Evolutionary conservation across 208 protist species (phyloP).

Genomic region (Blechomonas ayalai): DNA sequence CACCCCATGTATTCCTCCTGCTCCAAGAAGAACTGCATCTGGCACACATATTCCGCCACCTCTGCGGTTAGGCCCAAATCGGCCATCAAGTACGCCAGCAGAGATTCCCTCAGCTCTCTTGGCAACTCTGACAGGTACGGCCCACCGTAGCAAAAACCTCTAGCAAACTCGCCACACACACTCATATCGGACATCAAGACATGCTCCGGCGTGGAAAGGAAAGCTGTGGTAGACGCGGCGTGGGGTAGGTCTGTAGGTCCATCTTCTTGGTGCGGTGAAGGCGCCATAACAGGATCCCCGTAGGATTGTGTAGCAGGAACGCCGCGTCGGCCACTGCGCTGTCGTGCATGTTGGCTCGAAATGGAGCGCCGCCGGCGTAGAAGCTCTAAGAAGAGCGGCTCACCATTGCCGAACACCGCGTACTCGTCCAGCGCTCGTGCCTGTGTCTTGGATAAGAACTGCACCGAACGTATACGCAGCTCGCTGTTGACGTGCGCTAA

Average conservation of each 20-base stretch:
- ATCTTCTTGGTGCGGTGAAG: no score
- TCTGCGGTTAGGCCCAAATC: constrained; percentile 45
- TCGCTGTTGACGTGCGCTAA: constrained; percentile 72
- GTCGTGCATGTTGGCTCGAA: not conserved
- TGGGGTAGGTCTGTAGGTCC: no score
- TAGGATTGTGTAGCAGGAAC: no score
- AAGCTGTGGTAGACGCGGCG: no score
- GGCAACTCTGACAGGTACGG: constrained; percentile 73
- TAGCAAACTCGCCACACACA: constrained; percentile 50
- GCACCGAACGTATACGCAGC: constrained; percentile 65
- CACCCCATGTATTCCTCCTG: constrained; percentile 83
- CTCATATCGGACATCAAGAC: no score
- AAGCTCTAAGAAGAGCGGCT: constrained; percentile 50
- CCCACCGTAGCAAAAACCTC: constrained; percentile 51
- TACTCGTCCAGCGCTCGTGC: constrained; percentile 47
- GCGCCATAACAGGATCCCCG: no score
- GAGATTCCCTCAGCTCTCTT: constrained; percentile 46
- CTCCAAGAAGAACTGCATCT: constrained; percentile 79
- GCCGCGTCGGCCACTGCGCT: no score
- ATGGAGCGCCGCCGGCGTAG: constrained; percentile 8
- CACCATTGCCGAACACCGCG: constrained; percentile 47
- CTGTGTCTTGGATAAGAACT: constrained; percentile 49
- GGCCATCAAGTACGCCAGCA: constrained; percentile 49
- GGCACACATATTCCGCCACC: constrained; percentile 76
- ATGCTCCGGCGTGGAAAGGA: no score